Evolutionary conservation across 805 yeast genomes (phyloP).

Genomic region (Spathaspora sp.): DNA sequence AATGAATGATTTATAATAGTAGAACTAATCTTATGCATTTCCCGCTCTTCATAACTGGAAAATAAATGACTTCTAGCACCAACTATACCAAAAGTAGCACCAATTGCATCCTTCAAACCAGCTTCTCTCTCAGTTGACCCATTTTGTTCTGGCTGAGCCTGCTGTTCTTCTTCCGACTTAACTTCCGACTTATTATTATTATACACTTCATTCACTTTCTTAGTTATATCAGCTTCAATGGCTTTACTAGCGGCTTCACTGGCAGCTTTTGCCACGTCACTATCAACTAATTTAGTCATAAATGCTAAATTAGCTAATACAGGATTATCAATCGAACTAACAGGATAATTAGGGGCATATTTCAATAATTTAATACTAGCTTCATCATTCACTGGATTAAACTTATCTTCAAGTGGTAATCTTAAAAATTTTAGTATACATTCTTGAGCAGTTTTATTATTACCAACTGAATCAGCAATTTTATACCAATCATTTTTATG

Average conservation of each 20-base stretch:
- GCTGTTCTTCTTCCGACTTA: slow-evolving; percentile 1
- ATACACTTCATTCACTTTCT: slow-evolving; percentile 33
- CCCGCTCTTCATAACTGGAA: slow-evolving; percentile 77
- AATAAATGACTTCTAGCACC: slow-evolving; percentile 80
- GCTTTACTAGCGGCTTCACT: slow-evolving; percentile 57
- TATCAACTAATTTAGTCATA: slow-evolving; percentile 79
- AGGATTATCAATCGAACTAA: slow-evolving; percentile 85
- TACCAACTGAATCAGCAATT: slow-evolving; percentile 62
- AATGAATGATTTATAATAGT: slow-evolving; percentile 60
- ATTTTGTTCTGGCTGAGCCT: slow-evolving; percentile 9
- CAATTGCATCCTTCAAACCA: slow-evolving; percentile 50
- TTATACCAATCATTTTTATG: slow-evolving; percentile 76
- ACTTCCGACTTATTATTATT: slow-evolving; percentile 12
- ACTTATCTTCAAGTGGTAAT: slow-evolving; percentile 78
- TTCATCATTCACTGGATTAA: slow-evolving; percentile 45
- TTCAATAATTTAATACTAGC: slow-evolving; percentile 62
- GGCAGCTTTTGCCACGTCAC: slow-evolving; percentile 81
- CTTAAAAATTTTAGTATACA: slow-evolving; percentile 77
- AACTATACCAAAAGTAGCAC: slow-evolving; percentile 67
- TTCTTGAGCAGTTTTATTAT: slow-evolving; percentile 64
- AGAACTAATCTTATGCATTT: slow-evolving; percentile 57
- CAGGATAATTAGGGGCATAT: slow-evolving; percentile 81
- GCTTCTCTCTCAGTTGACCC: slow-evolving; percentile 8
- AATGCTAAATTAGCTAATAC: slow-evolving; percentile 90
- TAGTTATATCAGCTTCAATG: slow-evolving; percentile 40